Evolutionary conservation across 148 eudicot genomes (phyloP), one percentile per base, ranked within the genome.

Genomic region (Arctostaphylos glauca): DNA sequence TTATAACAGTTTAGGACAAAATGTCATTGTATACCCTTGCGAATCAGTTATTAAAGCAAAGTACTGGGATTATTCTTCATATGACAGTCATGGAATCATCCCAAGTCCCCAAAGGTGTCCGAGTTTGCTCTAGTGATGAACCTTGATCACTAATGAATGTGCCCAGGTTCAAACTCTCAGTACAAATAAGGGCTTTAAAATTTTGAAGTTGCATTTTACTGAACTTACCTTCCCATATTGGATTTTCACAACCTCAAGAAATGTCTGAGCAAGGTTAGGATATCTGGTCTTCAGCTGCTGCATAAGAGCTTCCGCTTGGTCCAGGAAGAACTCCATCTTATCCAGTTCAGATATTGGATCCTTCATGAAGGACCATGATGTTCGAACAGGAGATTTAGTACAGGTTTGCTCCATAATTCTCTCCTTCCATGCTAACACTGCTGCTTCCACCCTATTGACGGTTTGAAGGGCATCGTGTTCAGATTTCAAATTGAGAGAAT

Each of bases 201-300:
- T 10, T 41, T 59, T 2, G 4, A 31, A 12, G 0, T 78, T 13
- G 43, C 41, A 72, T 19, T 43, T 81, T 41, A 67, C 0, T n/a
- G 21, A 49, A 86, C 95, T 83, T 59, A 97, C 99, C 97, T 89
- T 91, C 88, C 96, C 92, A 79, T 89, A 91, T 74, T 91, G 92
- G 85, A 97, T 79, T 87, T 97, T 97, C 66, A 89, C 89, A 47
- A 86, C 95, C 76, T 94, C 89, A 58, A 94, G 91, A 85, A 97
- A 97, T n/a, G 97, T 84, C 83, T 90, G 98, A 53, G 99, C 97
- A 83, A 97, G 97, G 81, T 94, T 90, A 13, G 97, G 98, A 84
- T 89, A 92, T 81, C 86, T 88, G 85, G 81, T 85, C 87, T 90
- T 92, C 70, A 97, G 84, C 87, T 89, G 90, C 77, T 83, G 90